These are phyloP conservation scores for Heterobasidion annosum DNA, from an alignment of 1,284 basidiomycete species.

Conservation along the genomic window DNA sequence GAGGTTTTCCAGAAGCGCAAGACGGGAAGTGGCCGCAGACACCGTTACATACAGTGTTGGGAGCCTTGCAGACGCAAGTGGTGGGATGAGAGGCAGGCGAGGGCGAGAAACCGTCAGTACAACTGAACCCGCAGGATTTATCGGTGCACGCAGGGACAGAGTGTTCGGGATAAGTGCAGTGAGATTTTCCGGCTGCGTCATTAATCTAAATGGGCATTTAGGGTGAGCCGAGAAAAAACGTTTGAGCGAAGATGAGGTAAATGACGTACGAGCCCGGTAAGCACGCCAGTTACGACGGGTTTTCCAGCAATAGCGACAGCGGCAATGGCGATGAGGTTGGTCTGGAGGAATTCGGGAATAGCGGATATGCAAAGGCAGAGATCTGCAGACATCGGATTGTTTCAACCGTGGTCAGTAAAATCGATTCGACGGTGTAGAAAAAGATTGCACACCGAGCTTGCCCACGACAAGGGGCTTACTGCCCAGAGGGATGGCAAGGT, in stretches of 20 bases:
- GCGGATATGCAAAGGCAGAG: constrained; percentile 30
- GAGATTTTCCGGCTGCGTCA: constrained; percentile 12
- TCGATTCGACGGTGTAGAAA: not conserved
- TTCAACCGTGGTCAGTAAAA: not conserved
- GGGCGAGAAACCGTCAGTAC: constrained; percentile 30
- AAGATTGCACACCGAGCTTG: constrained; percentile 20
- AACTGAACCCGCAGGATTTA: constrained; percentile 34
- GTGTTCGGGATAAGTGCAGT: constrained; percentile 35
- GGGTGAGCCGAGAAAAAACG: constrained; percentile 3
- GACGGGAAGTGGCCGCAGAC: constrained; percentile 29
- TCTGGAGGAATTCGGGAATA: constrained; percentile 23
- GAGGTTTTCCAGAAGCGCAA: constrained; percentile 23
- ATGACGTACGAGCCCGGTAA: not conserved
- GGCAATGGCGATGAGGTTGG: constrained; percentile 20
- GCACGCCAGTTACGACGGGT: constrained; percentile 14
- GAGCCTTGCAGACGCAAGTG: constrained; percentile 30
- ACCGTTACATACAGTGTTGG: constrained; percentile 36
- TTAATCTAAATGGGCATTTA: constrained; percentile 17
- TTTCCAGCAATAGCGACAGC: constrained; percentile 24
- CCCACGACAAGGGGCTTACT: constrained; percentile 18
- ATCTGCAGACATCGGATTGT: constrained; percentile 15
- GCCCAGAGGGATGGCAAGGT: constrained; percentile 22
- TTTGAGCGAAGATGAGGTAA: not conserved
- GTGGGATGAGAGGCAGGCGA: constrained; percentile 23
- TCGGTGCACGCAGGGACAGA: constrained; percentile 25